phyloP scores from a whole-genome alignment of 78 protist genomes.

The Guillardia theta region DNA sequence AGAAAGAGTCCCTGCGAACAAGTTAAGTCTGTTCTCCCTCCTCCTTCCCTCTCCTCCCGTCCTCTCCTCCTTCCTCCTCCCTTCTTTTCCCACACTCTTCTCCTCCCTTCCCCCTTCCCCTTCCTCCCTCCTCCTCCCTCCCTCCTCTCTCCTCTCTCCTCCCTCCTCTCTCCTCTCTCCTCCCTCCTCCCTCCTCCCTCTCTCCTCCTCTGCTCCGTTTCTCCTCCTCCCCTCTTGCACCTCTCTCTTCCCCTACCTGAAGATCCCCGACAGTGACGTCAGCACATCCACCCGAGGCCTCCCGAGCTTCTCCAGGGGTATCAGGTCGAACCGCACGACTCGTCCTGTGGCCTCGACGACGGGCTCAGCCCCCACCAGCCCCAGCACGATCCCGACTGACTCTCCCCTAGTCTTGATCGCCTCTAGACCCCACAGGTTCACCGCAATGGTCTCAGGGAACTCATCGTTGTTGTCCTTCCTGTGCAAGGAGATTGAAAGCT shows the following conservation, averaged over 20 bases:
- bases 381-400: not conserved
- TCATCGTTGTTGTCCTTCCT: not conserved
- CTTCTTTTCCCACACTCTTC: not conserved
- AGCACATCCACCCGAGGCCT: slow-evolving; percentile 43
- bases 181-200: not conserved
- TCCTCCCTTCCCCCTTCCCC: not conserved
- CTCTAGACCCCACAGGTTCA: not conserved
- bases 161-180: not conserved
- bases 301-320: slow-evolving; percentile 38
- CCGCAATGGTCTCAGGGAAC: slow-evolving; percentile 6
- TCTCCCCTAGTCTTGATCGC: slow-evolving; percentile 21
- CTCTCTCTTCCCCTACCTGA: not conserved
- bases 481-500: not conserved
- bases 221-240: not conserved
- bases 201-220: not conserved
- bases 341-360: slow-evolving; percentile 11
- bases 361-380: slow-evolving; percentile 10
- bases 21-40: not conserved
- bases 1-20: not conserved
- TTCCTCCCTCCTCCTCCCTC: not conserved
- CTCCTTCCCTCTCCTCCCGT: not conserved
- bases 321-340: slow-evolving; percentile 6
- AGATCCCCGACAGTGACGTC: slow-evolving; percentile 27
- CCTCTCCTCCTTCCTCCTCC: not conserved
- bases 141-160: not conserved